These are phyloP conservation scores for Bryoglossum gracile DNA, from an alignment of 495 filamentous ascomycete genomes.

Conservation along the genomic window DNA sequence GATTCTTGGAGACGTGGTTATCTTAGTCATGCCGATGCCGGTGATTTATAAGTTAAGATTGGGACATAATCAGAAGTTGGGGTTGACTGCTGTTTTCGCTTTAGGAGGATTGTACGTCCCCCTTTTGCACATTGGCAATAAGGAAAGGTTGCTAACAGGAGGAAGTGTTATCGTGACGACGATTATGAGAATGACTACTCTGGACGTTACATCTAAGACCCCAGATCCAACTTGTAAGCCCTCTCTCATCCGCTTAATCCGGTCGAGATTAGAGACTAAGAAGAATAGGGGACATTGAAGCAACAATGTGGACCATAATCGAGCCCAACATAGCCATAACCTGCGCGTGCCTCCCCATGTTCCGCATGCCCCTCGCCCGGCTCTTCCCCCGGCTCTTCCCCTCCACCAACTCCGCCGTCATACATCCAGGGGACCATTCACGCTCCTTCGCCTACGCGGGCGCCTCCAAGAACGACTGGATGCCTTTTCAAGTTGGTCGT, in stretches of 20 bases:
- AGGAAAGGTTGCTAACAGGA: not conserved
- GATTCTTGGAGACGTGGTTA: conserved; percentile 47
- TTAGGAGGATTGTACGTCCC: conserved; percentile 31
- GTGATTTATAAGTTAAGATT: conserved; percentile 44
- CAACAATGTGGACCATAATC: conserved; percentile 5
- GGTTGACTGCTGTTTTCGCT: conserved; percentile 46
- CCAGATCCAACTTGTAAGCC: conserved; percentile 3
- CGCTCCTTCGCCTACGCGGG: not conserved
- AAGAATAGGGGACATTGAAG: conserved; percentile 23
- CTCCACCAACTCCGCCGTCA: not conserved
- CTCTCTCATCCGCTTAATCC: not conserved
- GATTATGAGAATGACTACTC: not conserved
- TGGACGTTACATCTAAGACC: not conserved
- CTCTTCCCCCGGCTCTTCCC: conserved; percentile 9
- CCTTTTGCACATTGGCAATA: not conserved
- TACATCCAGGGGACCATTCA: not conserved
- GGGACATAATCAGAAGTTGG: conserved; percentile 42
- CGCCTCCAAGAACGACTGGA: conserved; percentile 2
- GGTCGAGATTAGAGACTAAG: not conserved
- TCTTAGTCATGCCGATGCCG: conserved; percentile 50
- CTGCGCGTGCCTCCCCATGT: conserved; percentile 13
- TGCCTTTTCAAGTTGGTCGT: not conserved
- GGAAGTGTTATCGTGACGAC: not conserved
- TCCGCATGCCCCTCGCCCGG: not conserved
- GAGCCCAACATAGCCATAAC: conserved; percentile 8